phyloP scores from a whole-genome alignment of 257 asterid species.

The Asclepias syriaca region DNA sequence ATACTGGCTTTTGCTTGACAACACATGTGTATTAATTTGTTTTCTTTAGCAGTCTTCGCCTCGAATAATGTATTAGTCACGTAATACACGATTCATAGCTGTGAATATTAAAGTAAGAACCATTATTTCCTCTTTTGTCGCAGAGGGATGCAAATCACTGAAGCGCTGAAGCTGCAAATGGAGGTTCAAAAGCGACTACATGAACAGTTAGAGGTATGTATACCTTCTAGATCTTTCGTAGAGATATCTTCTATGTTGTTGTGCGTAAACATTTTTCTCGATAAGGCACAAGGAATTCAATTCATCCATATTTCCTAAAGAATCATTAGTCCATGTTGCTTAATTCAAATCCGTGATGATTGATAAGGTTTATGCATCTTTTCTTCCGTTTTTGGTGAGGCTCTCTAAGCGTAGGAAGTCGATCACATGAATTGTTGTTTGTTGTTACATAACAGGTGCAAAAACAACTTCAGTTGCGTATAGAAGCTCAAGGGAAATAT shows the following conservation, averaged over 20 bases:
- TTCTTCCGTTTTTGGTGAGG: too few relatives aligned
- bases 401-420: too few relatives aligned
- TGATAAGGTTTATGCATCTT: not conserved
- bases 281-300: not conserved
- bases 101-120: not conserved
- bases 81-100: not conserved
- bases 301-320: not conserved
- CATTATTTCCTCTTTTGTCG: constrained; percentile 5
- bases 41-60: not conserved
- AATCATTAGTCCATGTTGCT: not conserved
- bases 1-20: not conserved
- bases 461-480: constrained; percentile 82
- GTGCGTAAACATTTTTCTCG: not conserved
- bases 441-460: constrained; percentile 59
- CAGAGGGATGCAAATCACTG: constrained; percentile 90
- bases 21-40: not conserved
- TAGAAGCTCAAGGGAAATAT: constrained; percentile 98
- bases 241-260: not conserved
- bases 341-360: not conserved
- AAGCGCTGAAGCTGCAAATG: constrained; percentile 98
- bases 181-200: constrained; percentile 98
- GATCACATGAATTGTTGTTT: not conserved
- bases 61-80: not conserved
- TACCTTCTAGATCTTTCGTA: not conserved
- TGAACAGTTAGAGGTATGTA: constrained; percentile 97